phyloP scores from a whole-genome alignment of 495 filamentous ascomycete genomes.

The Acidomyces sp. region DNA sequence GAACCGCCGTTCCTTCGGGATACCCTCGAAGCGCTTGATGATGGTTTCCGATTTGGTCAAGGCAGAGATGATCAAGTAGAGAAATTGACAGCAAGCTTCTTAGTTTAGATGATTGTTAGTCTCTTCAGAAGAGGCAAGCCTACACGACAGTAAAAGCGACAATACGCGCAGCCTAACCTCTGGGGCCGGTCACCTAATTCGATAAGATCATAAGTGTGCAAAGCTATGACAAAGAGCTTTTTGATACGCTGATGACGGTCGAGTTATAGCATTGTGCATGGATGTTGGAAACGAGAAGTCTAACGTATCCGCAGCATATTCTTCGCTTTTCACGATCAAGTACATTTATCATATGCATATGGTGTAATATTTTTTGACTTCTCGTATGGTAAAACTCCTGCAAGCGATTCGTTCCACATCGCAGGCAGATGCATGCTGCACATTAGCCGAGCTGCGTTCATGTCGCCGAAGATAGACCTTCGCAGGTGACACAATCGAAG shows the following conservation, averaged over 20 bases:
- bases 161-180: constrained; percentile 7
- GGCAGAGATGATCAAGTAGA: constrained; percentile 18
- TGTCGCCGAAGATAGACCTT: no score
- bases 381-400: no score
- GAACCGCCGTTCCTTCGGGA: constrained; percentile 36
- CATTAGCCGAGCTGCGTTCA: no score
- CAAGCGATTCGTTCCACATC: no score
- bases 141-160: constrained; percentile 1
- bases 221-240: constrained; percentile 1
- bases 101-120: background rate
- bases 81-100: background rate
- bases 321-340: background rate
- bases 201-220: constrained; percentile 6
- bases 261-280: background rate
- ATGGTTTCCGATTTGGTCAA: constrained; percentile 24
- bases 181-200: constrained; percentile 7
- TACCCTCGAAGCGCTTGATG: constrained; percentile 33
- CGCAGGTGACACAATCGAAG: no score
- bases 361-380: background rate
- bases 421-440: no score
- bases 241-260: background rate
- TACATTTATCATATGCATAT: background rate
- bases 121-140: constrained; percentile 4
- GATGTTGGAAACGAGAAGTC: background rate
- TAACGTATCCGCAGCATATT: background rate